Conservation (phyloP, 768 basidiomycete genomes). For the Nidularia sp. region DNA sequence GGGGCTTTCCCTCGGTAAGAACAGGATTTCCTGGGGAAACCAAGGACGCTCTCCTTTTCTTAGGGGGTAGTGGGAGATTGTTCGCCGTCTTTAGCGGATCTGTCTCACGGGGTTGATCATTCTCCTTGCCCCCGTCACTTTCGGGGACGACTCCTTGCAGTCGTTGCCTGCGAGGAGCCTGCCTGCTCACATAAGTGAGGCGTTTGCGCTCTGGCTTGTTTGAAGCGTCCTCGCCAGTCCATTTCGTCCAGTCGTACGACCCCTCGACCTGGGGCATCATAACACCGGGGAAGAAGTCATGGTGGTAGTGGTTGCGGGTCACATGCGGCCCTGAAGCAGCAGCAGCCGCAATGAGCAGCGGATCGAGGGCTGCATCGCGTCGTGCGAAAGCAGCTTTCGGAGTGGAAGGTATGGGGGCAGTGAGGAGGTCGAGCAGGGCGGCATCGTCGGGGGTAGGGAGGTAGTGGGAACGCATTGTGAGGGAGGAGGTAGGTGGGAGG, state of each 20-base stretch:
- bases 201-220: slow-evolving; percentile 37
- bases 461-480: slow-evolving; percentile 15
- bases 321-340: slow-evolving; percentile 71
- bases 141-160: slow-evolving; percentile 22
- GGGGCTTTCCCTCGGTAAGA: slow-evolving; percentile 18
- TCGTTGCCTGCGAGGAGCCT: slow-evolving; percentile 69
- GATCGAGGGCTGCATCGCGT: slow-evolving; percentile 73
- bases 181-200: slow-evolving; percentile 65
- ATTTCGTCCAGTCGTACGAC: slow-evolving; percentile 57
- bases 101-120: slow-evolving; percentile 32
- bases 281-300: slow-evolving; percentile 68
- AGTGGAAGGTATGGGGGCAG: slow-evolving; percentile 41
- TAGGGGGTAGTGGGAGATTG: slow-evolving; percentile 31
- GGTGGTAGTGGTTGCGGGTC: slow-evolving; percentile 83
- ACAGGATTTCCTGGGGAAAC: slow-evolving; percentile 12
- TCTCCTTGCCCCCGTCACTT: slow-evolving; percentile 46
- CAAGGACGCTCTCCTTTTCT: slow-evolving; percentile 36
- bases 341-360: slow-evolving; percentile 74
- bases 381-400: slow-evolving; percentile 43
- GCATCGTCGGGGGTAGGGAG: slow-evolving; percentile 39
- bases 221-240: slow-evolving; percentile 36
- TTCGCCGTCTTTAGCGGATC: slow-evolving; percentile 34
- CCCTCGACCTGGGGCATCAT: slow-evolving; percentile 48
- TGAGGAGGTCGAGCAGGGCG: slow-evolving; percentile 63
- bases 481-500: background rate